phyloP scores from a whole-genome alignment of 345 rosid species.

The Euphorbia pulcherrima region DNA sequence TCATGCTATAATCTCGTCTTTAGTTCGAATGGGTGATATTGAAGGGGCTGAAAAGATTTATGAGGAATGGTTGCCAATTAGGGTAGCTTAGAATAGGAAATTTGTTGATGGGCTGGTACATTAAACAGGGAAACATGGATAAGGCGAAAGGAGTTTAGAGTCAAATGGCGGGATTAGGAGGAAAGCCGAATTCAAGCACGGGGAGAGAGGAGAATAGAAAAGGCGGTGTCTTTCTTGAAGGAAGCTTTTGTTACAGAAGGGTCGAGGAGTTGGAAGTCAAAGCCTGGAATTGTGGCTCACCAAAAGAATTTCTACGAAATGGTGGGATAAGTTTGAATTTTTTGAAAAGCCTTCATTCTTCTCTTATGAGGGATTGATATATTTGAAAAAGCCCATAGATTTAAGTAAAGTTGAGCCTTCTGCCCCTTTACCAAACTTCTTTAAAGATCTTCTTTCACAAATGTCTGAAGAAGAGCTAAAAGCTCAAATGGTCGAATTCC shows the following conservation, averaged over 20 bases:
- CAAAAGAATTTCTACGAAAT: no score
- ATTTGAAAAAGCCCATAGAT: no score
- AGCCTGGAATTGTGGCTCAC: slow-evolving; percentile 44
- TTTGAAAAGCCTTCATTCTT: no score
- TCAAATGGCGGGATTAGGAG: slow-evolving; percentile 66
- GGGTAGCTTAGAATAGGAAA: slow-evolving; percentile 71
- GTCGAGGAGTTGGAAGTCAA: slow-evolving; percentile 69
- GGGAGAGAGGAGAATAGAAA: slow-evolving; percentile 58
- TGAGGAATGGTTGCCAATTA: slow-evolving; percentile 73
- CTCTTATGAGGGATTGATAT: no score
- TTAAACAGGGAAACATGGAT: slow-evolving; percentile 55
- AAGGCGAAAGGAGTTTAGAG: slow-evolving; percentile 55
- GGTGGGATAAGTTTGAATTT: no score
- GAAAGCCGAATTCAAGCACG: slow-evolving; percentile 65
- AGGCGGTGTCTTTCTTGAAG: slow-evolving; percentile 59
- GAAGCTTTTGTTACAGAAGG: slow-evolving; percentile 55
- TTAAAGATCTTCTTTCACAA: no score
- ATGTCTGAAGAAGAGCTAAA: no score
- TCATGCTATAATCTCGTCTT: slow-evolving; percentile 71
- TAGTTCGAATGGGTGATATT: slow-evolving; percentile 60
- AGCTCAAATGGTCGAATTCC: no score
- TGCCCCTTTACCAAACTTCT: no score
- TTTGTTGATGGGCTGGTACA: slow-evolving; percentile 58
- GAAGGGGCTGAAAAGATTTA: slow-evolving; percentile 70
- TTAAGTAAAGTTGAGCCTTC: no score